Evolutionary conservation across 768 basidiomycete genomes (phyloP), one percentile per base, ranked within the genome.

Genomic region (Phanerochaete sordida): DNA sequence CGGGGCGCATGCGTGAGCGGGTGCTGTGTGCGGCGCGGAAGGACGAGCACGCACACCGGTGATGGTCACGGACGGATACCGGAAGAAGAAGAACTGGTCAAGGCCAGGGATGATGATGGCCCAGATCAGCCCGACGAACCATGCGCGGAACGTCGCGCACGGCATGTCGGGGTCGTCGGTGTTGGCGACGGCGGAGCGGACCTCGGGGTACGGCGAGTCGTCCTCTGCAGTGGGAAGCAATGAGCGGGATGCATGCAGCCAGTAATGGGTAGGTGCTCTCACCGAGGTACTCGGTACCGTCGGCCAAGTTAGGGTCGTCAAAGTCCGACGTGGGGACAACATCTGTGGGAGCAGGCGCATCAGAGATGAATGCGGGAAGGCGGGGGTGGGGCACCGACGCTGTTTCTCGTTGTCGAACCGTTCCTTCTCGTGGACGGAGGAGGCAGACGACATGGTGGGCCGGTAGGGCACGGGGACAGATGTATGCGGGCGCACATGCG

Each of bases 71-170:
- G 80, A 80, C 3, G 90, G 90, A 67, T 83, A 88, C 16, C 87
- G 85, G 73, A 90, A 89, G 78, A 82, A 87, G 74, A 90, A 87
- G 74, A 90, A 88, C 62, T 88, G 89, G 67, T 91, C 89, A 53
- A 84, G 72, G 35, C 84, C 84, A 12, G 84, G 81, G 46, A 86
- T 77, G 26, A 85, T 53, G 48, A 82, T 76, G 4, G 84, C 78
- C 78, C 81, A 86, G 19, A 77, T 69, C 27, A 83, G 53, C 33
- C 84, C 82, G 49, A 86, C 74, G 44, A 83, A 64, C 74, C 74
- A 75, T 13, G 65, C 65, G 26, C 74, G 72, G 23, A 75, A 60
- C 3, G 84, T 84, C 21, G 80, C 76, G 26, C 77, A 77, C 26
- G 82, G 82, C 78, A 87, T 84, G 27, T 74, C 72, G 12, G 81